Evolutionary conservation across 2,329 filamentous ascomycete species (phyloP), one percentile per base, ranked within the genome.

Genomic region (Arthrinium phaeospermum): DNA sequence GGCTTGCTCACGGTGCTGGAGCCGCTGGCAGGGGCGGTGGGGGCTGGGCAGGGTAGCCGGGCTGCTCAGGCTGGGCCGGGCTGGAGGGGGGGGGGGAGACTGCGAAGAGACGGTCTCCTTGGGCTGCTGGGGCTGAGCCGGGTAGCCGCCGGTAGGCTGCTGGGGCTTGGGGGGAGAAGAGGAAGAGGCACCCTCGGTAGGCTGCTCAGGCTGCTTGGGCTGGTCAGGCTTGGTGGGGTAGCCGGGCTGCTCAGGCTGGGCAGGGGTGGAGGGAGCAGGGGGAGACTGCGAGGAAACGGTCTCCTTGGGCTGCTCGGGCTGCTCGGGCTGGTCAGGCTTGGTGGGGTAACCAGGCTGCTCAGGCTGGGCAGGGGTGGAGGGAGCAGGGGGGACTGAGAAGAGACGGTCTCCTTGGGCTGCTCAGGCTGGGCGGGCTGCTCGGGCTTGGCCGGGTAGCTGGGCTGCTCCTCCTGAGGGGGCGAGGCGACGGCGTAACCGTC

Each of bases 41-140:
- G 67, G 44, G 44, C 67, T 68, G 24, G 14, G 14, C 13, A 16
- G 41, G n/a, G 67, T 68, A 68, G 74, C 37, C 37, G 16, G 47
- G 47, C 22, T 49, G n/a, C 47, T 47, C 19, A 47, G 45, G 45
- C 45, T 47, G 16, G 22, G 45, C 19, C 19, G 46, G 46, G 19
- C 30, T n/a, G 19, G 22, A 22, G 19, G 24, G 27, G 16, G 27
- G 14, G 51, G 16, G 37, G 37, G 37, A 41, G 37, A 41, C 37
- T 41, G 37, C 8, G 8, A 10, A 2, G 37, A 41, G 37, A 41
- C 37, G 37, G 37, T 41, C 37, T 41, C 37, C 37, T 41, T 27
- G 24, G 51, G 51, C 27, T 57, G 27, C 16, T 19, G 13, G 24
- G 51, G 51, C 51, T 57, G 51, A 8, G 27, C 24, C 2, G 51